Evolutionary conservation across 2,329 filamentous ascomycete genomes (phyloP), one percentile per base, ranked within the genome.

Genomic region (Pyrenochaeta sp.): DNA sequence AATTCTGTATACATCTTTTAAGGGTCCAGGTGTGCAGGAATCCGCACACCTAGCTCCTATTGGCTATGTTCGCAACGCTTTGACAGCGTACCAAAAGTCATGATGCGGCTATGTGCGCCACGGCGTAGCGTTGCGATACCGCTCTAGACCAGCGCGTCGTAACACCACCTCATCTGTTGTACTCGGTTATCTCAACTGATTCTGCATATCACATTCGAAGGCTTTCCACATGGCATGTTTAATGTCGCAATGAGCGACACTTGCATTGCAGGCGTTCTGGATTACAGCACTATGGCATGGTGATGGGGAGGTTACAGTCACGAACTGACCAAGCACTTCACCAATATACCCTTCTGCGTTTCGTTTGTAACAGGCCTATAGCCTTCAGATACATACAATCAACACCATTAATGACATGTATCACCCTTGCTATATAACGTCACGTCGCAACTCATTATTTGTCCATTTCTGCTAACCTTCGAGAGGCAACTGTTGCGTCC

Each of bases 261-360:
- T 36, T n/a, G 54, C 54, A 56, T 56, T 34, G 30, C 43, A 56
- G 54, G 54, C 54, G 54, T 57, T 57, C 25, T 40, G 45, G 44
- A 42, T 46, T 25, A n/a, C 10, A 50, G 30, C 34, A 19, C 47
- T 39, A 56, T 37, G 15, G 44, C 54, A 53, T 52, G 50, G 50
- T 49, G 50, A 49, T 36, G 50, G 28, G 19, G 24, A 47, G 28
- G 45, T 7, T 13, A 46, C 25, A 30, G 22, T 47, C 45, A 34
- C 45, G 27, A 34, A 47, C 15, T 28, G 45, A 24, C 19, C 22
- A 36, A 24, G 32, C 45, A 22, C 8, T 32, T 34, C 32, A 58
- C 36, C 30, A 42, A 54, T 58, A 60, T 60, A 60, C 58, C 58
- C 58, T 48, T 54, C 37, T 48, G 46, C 47, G 51, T 49, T 48